Conservation (phyloP, 2,329 filamentous ascomycete species). For the Colletotrichum chrysophilum region DNA sequence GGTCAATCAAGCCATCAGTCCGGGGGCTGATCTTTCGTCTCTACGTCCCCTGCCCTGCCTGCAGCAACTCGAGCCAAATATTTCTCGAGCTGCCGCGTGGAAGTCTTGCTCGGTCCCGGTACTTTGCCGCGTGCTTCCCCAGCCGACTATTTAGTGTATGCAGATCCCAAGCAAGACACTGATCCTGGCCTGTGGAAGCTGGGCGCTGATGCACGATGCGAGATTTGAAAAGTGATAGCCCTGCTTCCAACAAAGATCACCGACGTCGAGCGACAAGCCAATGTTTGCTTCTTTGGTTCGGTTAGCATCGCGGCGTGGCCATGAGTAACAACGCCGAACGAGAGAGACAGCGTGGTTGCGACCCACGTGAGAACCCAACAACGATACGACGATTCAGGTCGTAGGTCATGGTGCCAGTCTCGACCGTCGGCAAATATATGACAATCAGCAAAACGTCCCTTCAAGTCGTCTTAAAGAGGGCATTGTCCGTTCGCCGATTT, state of each 20-base stretch:
- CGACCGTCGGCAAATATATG: not conserved
- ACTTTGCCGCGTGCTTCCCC: not conserved
- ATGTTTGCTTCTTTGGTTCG: not conserved
- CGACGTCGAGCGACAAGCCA: not conserved
- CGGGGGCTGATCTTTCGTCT: not conserved
- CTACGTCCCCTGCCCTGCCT: not conserved
- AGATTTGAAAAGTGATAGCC: not conserved
- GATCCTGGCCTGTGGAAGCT: not conserved
- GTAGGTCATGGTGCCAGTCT: not conserved
- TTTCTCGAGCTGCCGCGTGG: not conserved
- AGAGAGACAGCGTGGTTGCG: not conserved
- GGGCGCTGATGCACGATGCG: not conserved
- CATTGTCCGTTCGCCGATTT: conserved; percentile 12
- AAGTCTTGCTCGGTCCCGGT: not conserved
- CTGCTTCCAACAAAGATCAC: not conserved
- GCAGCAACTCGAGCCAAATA: not conserved
- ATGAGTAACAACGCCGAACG: not conserved
- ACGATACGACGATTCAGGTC: not conserved
- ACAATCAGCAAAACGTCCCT: not conserved
- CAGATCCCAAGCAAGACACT: not conserved
- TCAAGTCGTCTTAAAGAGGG: not conserved
- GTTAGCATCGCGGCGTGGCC: not conserved
- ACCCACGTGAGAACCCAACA: not conserved
- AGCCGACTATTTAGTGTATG: not conserved
- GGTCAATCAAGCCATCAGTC: not conserved